Evolutionary conservation across 2,329 filamentous ascomycete species (phyloP), one percentile per base, ranked within the genome.

Genomic region (Tolypocladium ovalisporum): DNA sequence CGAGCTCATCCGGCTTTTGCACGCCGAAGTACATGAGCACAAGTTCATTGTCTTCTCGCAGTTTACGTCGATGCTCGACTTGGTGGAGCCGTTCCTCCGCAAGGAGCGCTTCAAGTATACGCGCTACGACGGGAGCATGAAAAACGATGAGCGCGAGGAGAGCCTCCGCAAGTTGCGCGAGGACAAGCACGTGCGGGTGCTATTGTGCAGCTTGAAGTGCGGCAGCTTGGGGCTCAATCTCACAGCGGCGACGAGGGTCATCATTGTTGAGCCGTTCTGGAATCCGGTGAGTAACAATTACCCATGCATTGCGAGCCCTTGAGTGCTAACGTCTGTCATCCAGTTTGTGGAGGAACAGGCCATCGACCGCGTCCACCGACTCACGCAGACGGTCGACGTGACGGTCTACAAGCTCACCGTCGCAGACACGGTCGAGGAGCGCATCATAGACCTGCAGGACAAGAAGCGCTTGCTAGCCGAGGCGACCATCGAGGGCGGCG

Each of bases 1-100:
- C 51, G 86, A 94, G 64, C 80, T 97, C 24, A 82, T 96, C 67
- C 79, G 84, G 60, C 89, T 99, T 55, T 82, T 99, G 10, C 82
- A 85, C 62, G 83, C 83, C 51, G 94, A 99, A 71, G 85, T 86
- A 0, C 76, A 80, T 1, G 79, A 90, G 59, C 90, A 96, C 79
- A 99, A 99, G 70, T 96, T 96, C 68, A 99, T 99, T 66, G 91
- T 99, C 62, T 99, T 99, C 74, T 96, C 91, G 1, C 90, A 97
- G 66, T 99, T 99, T 74, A 99, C 94, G 0, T 94, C 90, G 0
- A 99, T 99, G 94, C 84, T 99, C 52, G 89, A 97, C 74, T 85
- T 97, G 34, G 86, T 99, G 61, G 91, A 97, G 69, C 94, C 94
- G 2, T 97, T 97, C 73, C 79, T 99, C 59, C 79, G 81, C 52